Evolutionary conservation across 1,139 yeast species (phyloP).

Genomic region (Meyerozyma athensensis): DNA sequence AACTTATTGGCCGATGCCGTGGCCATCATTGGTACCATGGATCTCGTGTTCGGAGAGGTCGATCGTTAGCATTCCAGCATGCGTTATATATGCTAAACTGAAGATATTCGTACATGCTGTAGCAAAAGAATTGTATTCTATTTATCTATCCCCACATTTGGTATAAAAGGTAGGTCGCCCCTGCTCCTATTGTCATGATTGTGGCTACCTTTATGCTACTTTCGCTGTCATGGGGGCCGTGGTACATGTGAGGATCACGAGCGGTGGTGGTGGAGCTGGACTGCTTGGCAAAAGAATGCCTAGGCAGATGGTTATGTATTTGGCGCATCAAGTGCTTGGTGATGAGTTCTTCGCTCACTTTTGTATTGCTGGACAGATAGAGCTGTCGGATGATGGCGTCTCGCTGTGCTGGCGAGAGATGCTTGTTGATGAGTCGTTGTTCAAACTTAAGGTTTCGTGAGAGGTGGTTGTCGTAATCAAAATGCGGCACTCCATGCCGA

Average conservation of each 20-base stretch:
- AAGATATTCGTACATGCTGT: no score
- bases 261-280: constrained; percentile 6
- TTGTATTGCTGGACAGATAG: constrained; percentile 28
- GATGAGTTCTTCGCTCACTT: constrained; percentile 36
- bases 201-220: constrained; percentile 3
- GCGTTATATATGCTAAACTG: no score
- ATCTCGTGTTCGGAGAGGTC: constrained; percentile 90
- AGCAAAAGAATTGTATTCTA: no score
- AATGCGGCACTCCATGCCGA: constrained; percentile 68
- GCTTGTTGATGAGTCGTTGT: constrained; percentile 43
- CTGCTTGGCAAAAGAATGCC: constrained; percentile 5
- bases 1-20: constrained; percentile 90
- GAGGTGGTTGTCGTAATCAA: constrained; percentile 63
- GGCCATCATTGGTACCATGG: constrained; percentile 94
- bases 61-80: constrained; percentile 62
- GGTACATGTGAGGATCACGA: constrained; percentile 30
- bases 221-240: constrained; percentile 21
- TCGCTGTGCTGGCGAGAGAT: constrained; percentile 25
- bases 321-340: constrained; percentile 44
- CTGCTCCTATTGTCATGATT: constrained; percentile 2
- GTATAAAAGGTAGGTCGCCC: constrained; percentile 14
- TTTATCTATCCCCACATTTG: constrained; percentile 4
- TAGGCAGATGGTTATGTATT: constrained; percentile 17
- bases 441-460: constrained; percentile 61
- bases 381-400: constrained; percentile 33